Evolutionary conservation across 106 monocot species (phyloP).

Genomic region (Agapanthus africanus): DNA sequence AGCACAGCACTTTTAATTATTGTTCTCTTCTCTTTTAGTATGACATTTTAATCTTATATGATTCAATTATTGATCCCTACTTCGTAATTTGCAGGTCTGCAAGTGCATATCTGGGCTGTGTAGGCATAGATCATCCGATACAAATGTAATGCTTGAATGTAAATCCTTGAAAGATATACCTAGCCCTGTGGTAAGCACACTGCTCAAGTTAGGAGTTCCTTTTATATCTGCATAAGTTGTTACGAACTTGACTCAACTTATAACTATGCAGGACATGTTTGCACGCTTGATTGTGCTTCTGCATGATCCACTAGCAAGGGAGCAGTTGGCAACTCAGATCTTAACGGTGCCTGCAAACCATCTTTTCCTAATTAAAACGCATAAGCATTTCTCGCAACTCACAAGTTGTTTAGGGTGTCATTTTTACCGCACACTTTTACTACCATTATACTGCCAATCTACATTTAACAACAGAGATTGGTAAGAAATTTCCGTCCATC

Average conservation of each 20-base stretch:
- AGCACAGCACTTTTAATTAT: too few relatives aligned
- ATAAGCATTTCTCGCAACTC: neutral
- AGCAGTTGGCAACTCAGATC: slow-evolving; percentile 75
- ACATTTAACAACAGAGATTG: neutral
- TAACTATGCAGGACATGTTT: slow-evolving; percentile 70
- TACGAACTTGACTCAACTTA: neutral
- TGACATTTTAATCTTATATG: neutral
- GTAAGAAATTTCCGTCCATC: neutral
- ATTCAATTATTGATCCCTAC: neutral
- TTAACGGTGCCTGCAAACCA: slow-evolving; percentile 40
- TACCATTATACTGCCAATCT: neutral
- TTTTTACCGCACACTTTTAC: neutral
- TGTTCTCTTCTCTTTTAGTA: too few relatives aligned
- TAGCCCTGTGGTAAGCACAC: slow-evolving; percentile 48
- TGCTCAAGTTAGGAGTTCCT: neutral
- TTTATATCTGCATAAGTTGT: neutral
- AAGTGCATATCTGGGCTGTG: slow-evolving; percentile 86
- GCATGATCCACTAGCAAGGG: slow-evolving; percentile 84
- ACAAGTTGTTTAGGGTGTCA: neutral
- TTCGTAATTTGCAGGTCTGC: slow-evolving; percentile 61
- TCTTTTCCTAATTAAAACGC: neutral
- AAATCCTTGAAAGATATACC: slow-evolving; percentile 60
- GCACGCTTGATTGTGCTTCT: slow-evolving; percentile 93
- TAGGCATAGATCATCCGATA: slow-evolving; percentile 40
- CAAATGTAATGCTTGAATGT: slow-evolving; percentile 36